Conservation (phyloP, 805 yeast genomes). For the Clavispora fructus region DNA sequence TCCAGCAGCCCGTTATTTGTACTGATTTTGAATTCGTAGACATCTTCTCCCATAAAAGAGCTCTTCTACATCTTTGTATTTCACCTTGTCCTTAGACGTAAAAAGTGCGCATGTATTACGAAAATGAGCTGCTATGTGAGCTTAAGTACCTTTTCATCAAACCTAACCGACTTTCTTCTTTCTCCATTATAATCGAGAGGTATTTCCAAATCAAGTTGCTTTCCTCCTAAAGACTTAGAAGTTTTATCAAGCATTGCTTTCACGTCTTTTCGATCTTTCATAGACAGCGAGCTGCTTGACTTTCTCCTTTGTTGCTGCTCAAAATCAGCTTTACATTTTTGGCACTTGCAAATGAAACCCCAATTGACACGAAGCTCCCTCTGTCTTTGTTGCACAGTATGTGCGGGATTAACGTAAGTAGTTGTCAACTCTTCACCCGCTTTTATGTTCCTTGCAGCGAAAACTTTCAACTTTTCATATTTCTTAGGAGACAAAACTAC, state of each 20-base stretch:
- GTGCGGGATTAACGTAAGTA: slow-evolving; percentile 64
- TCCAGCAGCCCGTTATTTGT: too few species aligned
- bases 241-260: slow-evolving; percentile 40
- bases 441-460: slow-evolving; percentile 51
- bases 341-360: slow-evolving; percentile 73
- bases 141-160: slow-evolving; percentile 50
- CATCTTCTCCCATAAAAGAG: too few species aligned
- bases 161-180: slow-evolving; percentile 62
- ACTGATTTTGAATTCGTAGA: too few species aligned
- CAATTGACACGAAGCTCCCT: slow-evolving; percentile 64
- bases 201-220: slow-evolving; percentile 38
- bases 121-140: neutral
- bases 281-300: slow-evolving; percentile 26
- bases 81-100: too few species aligned
- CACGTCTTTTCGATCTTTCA: slow-evolving; percentile 31
- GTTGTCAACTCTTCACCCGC: slow-evolving; percentile 66
- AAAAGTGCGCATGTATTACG: too few species aligned
- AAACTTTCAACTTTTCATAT: slow-evolving; percentile 48
- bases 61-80: too few species aligned
- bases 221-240: slow-evolving; percentile 37
- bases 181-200: slow-evolving; percentile 35
- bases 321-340: slow-evolving; percentile 56
- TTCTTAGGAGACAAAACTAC: slow-evolving; percentile 41
- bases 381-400: slow-evolving; percentile 57
- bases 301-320: slow-evolving; percentile 41